Evolutionary conservation across 2,329 filamentous ascomycete species (phyloP).

Genomic region (Dothistroma pini): DNA sequence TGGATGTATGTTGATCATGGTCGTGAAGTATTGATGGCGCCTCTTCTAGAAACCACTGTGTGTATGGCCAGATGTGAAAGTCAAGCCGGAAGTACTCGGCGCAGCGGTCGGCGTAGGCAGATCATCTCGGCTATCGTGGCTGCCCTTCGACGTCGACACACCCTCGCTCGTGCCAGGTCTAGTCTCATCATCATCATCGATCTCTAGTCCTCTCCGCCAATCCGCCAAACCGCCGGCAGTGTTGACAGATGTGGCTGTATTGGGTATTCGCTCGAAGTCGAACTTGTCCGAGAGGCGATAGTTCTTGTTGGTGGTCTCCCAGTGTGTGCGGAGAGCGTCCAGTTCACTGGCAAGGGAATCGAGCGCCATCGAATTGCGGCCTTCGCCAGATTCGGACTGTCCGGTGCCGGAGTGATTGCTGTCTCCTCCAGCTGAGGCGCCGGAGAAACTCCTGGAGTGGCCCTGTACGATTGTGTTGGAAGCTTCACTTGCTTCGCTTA

Average conservation of each 20-base stretch:
- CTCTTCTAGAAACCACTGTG: background rate
- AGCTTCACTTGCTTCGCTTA: conserved; percentile 37
- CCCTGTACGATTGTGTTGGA: conserved; percentile 33
- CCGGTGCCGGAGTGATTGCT: conserved; percentile 46
- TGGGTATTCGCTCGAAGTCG: conserved; percentile 55
- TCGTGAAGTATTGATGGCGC: background rate
- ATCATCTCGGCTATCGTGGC: conserved; percentile 4
- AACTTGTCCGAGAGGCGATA: conserved; percentile 90
- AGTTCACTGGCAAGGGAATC: conserved; percentile 91
- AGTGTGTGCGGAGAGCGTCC: conserved; percentile 83
- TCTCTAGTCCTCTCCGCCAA: conserved; percentile 75
- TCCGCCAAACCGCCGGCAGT: conserved; percentile 63
- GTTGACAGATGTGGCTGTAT: conserved; percentile 7
- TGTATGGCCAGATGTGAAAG: background rate
- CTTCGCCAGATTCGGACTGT: conserved; percentile 15
- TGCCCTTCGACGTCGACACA: background rate
- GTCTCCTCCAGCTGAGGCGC: conserved; percentile 51
- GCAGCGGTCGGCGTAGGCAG: conserved; percentile 12
- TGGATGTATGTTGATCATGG: background rate
- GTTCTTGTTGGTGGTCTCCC: conserved; percentile 94
- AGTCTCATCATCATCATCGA: conserved; percentile 28
- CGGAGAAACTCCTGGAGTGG: conserved; percentile 56
- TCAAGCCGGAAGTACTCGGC: background rate
- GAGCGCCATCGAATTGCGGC: conserved; percentile 47
- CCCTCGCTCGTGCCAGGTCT: conserved; percentile 12